phyloP scores from a whole-genome alignment of 805 yeast genomes.

The Lipomyces kockii region DNA sequence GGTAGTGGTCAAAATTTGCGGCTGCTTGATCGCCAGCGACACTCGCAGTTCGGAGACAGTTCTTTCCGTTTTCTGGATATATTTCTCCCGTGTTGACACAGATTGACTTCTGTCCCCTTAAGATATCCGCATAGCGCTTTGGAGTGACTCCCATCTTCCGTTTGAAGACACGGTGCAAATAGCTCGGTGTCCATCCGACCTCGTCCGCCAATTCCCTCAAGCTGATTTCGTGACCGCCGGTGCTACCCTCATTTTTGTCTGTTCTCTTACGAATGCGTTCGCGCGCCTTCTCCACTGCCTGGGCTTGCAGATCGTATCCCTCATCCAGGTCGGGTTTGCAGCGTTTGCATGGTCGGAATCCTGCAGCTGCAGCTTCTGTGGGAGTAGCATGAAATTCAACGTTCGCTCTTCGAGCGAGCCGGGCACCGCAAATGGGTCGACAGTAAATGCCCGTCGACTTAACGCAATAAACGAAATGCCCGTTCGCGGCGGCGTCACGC shows the following conservation, averaged over 20 bases:
- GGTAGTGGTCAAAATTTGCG: no score
- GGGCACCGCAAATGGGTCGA: conserved; percentile 14
- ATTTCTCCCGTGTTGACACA: no score
- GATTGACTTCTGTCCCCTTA: no score
- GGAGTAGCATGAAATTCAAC: conserved; percentile 2
- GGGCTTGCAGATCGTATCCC: conserved; percentile 1
- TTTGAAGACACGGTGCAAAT: conserved; percentile 81
- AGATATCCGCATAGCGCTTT: background rate
- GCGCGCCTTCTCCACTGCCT: conserved; percentile 2
- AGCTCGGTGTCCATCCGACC: conserved; percentile 87
- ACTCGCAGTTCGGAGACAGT: no score
- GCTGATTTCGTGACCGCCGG: background rate
- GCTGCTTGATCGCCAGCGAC: no score
- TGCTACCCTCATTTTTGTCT: no score
- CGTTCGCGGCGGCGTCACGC: no score
- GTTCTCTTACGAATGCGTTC: no score
- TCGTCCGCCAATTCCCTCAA: conserved; percentile 87
- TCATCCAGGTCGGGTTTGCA: conserved; percentile 40
- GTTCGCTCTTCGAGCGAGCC: conserved; percentile 18
- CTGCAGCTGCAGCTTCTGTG: conserved; percentile 3
- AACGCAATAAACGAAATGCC: conserved; percentile 48
- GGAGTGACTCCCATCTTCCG: conserved; percentile 2
- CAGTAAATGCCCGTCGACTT: conserved; percentile 15
- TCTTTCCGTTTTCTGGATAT: no score
- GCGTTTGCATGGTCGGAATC: conserved; percentile 22